These are phyloP conservation scores for Kalmusia sp. DNA, from an alignment of 2,329 filamentous ascomycete genomes.

Conservation along the genomic window DNA sequence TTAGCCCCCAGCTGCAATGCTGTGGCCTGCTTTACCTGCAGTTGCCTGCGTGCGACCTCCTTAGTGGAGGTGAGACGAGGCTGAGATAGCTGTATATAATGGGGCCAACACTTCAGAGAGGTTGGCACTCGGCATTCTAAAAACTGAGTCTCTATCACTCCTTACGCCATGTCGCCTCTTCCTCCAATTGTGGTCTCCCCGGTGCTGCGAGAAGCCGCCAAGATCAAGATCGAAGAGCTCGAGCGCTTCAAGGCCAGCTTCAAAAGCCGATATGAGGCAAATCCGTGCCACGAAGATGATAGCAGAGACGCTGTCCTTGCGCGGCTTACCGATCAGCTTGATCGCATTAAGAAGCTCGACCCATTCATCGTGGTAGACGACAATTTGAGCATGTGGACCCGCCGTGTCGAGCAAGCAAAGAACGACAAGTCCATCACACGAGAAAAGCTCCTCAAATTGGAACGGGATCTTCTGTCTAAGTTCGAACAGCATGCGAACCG, in stretches of 20 bases:
- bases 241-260: slow-evolving; percentile 60
- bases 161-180: slow-evolving; percentile 13
- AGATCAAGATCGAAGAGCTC: slow-evolving; percentile 62
- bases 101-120: too few species aligned
- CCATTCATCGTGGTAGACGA: slow-evolving; percentile 39
- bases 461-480: slow-evolving; percentile 55
- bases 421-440: slow-evolving; percentile 62
- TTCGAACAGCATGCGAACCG: slow-evolving; percentile 60
- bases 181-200: slow-evolving; percentile 22
- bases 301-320: slow-evolving; percentile 32
- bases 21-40: background rate
- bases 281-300: slow-evolving; percentile 29
- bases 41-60: background rate
- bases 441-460: slow-evolving; percentile 54
- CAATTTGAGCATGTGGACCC: slow-evolving; percentile 54
- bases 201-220: slow-evolving; percentile 26
- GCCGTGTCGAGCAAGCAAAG: slow-evolving; percentile 61
- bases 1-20: background rate
- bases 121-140: background rate
- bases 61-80: background rate
- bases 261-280: slow-evolving; percentile 50
- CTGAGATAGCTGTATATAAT: background rate
- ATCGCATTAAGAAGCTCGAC: slow-evolving; percentile 45
- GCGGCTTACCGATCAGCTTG: slow-evolving; percentile 44
- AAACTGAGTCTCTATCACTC: background rate